Conservation (phyloP, 148 eudicot species). For the Vaccinium vitisidaea region DNA sequence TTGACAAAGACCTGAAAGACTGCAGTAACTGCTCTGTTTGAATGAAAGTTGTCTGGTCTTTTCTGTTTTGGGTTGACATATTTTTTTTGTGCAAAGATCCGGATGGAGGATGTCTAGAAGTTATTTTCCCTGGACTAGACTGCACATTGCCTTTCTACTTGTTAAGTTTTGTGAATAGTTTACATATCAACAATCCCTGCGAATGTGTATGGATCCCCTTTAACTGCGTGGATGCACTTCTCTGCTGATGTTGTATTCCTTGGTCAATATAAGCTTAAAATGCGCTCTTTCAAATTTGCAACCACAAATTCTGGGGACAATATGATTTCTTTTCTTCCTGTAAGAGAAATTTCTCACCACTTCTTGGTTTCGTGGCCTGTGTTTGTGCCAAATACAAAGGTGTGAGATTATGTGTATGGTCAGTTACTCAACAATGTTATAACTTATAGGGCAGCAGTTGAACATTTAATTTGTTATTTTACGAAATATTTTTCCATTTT, state of each 20-base stretch:
- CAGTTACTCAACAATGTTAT: neutral
- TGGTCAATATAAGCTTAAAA: neutral
- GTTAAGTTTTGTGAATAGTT: neutral
- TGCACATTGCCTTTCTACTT: neutral
- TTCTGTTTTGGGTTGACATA: neutral
- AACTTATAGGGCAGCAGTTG: neutral
- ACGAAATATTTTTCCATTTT: neutral
- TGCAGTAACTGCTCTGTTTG: neutral
- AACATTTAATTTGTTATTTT: neutral
- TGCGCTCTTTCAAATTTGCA: neutral
- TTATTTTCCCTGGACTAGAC: neutral
- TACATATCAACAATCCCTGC: neutral
- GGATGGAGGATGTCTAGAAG: neutral
- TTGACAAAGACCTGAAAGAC: neutral
- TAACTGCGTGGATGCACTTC: neutral
- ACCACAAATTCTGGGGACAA: neutral
- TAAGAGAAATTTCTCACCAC: neutral
- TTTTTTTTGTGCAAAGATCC: neutral
- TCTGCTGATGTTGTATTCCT: neutral
- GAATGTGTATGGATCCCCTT: neutral
- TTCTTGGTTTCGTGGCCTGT: neutral
- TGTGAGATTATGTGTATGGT: neutral
- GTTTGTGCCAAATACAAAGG: neutral
- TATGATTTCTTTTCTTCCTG: neutral
- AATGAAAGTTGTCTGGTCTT: neutral